Evolutionary conservation across 2,329 filamentous ascomycete species (phyloP).

Genomic region (Hymenoscyphus scutula): DNA sequence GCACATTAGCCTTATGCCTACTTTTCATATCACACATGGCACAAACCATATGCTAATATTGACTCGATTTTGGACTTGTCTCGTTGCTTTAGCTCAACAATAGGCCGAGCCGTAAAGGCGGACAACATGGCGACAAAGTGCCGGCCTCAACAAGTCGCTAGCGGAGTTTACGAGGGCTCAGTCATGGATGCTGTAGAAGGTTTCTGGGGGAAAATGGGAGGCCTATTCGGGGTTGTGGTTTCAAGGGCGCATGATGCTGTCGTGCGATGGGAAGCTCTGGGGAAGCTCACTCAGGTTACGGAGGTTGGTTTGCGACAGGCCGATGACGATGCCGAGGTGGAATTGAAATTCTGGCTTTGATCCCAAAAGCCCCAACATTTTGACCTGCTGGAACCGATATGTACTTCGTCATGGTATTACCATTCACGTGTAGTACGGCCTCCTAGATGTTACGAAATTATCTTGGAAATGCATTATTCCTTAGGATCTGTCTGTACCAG

Average conservation of each 20-base stretch:
- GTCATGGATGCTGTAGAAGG: slow-evolving; percentile 22
- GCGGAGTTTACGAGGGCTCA: slow-evolving; percentile 16
- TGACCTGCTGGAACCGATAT: background rate
- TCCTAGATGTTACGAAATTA: background rate
- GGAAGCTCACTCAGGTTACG: slow-evolving; percentile 6
- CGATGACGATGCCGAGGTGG: slow-evolving; percentile 14
- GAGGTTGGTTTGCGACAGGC: slow-evolving; percentile 8
- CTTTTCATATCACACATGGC: background rate
- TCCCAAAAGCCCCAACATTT: background rate
- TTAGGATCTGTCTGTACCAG: no score
- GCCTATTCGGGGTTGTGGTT: slow-evolving; percentile 13
- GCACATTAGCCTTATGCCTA: slow-evolving; percentile 18
- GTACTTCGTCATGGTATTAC: background rate
- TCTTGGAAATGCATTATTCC: no score
- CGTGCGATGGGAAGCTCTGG: slow-evolving; percentile 4
- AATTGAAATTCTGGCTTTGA: background rate
- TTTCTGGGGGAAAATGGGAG: slow-evolving; percentile 7
- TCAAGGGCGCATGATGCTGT: slow-evolving; percentile 19
- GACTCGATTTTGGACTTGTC: slow-evolving; percentile 98
- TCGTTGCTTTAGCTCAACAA: slow-evolving; percentile 92
- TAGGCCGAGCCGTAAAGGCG: slow-evolving; percentile 92
- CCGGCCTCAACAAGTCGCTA: slow-evolving; percentile 25
- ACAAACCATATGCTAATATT: slow-evolving; percentile 80
- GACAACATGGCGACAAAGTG: slow-evolving; percentile 72
- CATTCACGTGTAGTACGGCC: background rate